Percentiles rank a stretch among this genome's conserved stretches.
These are phyloP conservation scores for Trametes cubensis DNA, from an alignment of 768 basidiomycete species.

Conservation along the genomic window DNA sequence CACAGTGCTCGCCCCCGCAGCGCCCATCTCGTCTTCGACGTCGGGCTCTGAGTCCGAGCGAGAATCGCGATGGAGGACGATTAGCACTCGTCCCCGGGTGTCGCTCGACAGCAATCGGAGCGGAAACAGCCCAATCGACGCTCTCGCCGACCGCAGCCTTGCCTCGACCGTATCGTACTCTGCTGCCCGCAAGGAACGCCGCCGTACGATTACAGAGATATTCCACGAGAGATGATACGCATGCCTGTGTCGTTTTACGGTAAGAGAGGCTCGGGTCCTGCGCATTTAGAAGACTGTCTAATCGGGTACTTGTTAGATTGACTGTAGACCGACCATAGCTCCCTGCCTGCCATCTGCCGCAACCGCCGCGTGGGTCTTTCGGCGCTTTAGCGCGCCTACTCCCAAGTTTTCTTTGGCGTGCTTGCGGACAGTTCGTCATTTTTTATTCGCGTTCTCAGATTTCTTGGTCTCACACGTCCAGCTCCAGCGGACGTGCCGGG, in stretches of 20 bases:
- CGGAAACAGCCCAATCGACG: conserved; percentile 35
- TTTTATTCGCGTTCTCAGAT: conserved; percentile 5
- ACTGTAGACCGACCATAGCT: conserved; percentile 15
- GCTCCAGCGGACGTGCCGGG: conserved; percentile 10
- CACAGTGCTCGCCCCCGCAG: conserved; percentile 40
- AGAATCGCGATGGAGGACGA: conserved; percentile 43
- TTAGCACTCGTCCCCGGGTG: conserved; percentile 44
- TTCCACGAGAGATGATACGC: conserved; percentile 35
- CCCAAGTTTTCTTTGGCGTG: conserved; percentile 6
- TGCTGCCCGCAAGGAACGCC: conserved; percentile 43
- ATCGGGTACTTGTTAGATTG: background rate
- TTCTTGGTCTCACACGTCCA: conserved; percentile 24
- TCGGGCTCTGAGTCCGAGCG: conserved; percentile 52
- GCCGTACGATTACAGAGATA: conserved; percentile 55
- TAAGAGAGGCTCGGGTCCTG: background rate
- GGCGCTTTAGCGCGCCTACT: background rate
- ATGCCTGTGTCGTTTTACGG: conserved; percentile 11
- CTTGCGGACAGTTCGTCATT: conserved; percentile 16
- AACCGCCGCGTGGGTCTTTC: conserved; percentile 2
- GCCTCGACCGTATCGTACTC: conserved; percentile 40
- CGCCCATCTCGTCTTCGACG: conserved; percentile 34
- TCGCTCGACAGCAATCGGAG: conserved; percentile 46
- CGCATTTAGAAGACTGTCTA: background rate
- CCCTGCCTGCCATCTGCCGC: background rate
- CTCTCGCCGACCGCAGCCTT: conserved; percentile 24